Conservation (phyloP, 2,329 filamentous ascomycete species). For the Cytospora piceicola region DNA sequence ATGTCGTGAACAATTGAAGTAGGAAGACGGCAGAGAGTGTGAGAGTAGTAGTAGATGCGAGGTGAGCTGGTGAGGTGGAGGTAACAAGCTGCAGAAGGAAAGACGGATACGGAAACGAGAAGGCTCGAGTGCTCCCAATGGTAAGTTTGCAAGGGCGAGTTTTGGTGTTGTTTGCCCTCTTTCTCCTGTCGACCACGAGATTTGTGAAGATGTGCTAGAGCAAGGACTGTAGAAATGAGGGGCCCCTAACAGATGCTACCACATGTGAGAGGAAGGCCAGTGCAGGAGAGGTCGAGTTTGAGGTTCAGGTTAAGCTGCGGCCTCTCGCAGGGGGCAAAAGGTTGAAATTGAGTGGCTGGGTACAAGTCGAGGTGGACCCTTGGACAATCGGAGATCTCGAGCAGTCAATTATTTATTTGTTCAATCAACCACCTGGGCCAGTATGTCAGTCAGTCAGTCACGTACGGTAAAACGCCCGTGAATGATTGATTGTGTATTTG, state of each 20-base stretch:
- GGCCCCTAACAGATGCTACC: slow-evolving; percentile 23
- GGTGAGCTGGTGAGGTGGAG: neutral
- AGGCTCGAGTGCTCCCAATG: slow-evolving; percentile 4
- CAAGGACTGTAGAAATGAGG: neutral
- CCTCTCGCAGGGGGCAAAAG: neutral
- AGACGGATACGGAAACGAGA: neutral
- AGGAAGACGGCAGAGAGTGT: neutral
- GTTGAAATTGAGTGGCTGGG: slow-evolving; percentile 27
- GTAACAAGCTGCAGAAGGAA: too few species aligned
- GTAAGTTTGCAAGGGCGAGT: slow-evolving; percentile 1
- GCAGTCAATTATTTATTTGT: too few species aligned
- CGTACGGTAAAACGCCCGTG: neutral
- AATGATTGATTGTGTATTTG: neutral
- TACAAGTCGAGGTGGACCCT: slow-evolving; percentile 21
- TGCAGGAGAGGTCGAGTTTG: slow-evolving; percentile 10
- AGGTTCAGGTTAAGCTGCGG: slow-evolving; percentile 12
- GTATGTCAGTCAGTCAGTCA: slow-evolving; percentile 5
- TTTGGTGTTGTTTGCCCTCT: neutral
- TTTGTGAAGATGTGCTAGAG: slow-evolving; percentile 26
- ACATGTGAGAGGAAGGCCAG: slow-evolving; percentile 13
- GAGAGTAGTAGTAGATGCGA: neutral
- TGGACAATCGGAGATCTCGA: neutral
- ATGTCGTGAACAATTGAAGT: neutral
- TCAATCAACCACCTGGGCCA: too few species aligned
- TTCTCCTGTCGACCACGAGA: slow-evolving; percentile 20